Conservation (phyloP, 2,329 filamentous ascomycete genomes). For the Clathrospora elynae region DNA sequence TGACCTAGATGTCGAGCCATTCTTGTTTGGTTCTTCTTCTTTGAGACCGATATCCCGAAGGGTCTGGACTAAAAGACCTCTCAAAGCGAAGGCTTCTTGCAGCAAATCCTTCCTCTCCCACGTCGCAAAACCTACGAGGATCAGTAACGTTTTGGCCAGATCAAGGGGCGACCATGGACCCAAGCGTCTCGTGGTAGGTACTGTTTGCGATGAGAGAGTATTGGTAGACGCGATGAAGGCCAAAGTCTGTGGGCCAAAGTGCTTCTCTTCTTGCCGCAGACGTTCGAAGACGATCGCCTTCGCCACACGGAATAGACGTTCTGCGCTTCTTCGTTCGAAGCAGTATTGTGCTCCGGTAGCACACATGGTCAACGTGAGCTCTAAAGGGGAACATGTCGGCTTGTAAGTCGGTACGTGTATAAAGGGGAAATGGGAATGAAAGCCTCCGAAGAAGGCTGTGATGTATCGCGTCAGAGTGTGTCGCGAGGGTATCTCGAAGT, state of each 20-base stretch:
- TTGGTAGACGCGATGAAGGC: slow-evolving; percentile 25
- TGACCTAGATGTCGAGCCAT: slow-evolving; percentile 24
- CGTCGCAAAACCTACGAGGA: slow-evolving; percentile 40
- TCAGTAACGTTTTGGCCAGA: slow-evolving; percentile 36
- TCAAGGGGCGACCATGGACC: slow-evolving; percentile 37
- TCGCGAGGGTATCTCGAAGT: slow-evolving; percentile 39
- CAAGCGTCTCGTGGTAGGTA: slow-evolving; percentile 13
- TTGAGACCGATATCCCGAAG: slow-evolving; percentile 37
- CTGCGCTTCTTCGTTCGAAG: slow-evolving; percentile 39
- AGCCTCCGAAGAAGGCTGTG: slow-evolving; percentile 39
- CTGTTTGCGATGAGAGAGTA: slow-evolving; percentile 14
- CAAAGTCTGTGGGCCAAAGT: slow-evolving; percentile 32
- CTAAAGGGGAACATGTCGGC: slow-evolving; percentile 36
- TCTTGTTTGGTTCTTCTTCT: slow-evolving; percentile 21
- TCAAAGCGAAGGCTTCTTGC: slow-evolving; percentile 38
- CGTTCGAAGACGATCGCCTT: slow-evolving; percentile 39
- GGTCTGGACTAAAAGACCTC: slow-evolving; percentile 34
- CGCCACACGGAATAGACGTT: slow-evolving; percentile 36
- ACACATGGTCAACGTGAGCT: slow-evolving; percentile 42
- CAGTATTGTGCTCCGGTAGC: slow-evolving; percentile 43
- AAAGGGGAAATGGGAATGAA: slow-evolving; percentile 43
- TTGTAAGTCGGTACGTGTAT: slow-evolving; percentile 43
- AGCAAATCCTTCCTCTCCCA: slow-evolving; percentile 41
- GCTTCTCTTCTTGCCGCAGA: slow-evolving; percentile 31
- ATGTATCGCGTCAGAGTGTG: slow-evolving; percentile 40